Evolutionary conservation across 306 rosid genomes (phyloP), one percentile per base, ranked within the genome.

Genomic region (Rubus parviflorus): DNA sequence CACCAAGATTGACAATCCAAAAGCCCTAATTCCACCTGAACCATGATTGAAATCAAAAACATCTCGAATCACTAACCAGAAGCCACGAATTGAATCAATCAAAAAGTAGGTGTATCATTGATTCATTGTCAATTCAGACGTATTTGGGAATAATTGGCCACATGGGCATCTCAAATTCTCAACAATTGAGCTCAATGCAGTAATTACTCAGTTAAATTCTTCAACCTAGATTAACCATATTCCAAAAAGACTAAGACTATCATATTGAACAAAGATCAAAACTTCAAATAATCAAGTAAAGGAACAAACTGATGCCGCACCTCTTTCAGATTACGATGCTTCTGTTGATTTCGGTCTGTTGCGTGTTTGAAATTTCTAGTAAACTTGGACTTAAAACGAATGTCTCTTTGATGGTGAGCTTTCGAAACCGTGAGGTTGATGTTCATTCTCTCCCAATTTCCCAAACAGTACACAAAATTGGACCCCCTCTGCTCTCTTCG

Each of bases 11-110:
- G 81, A 52, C 73, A 54, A 51, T 75, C 68, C 73, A 81, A 75
- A 56, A 75, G 73, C 63, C 10, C 12, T 41, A 61, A 61, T 61
- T 37, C 74, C 77, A 43, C 84, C 87, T 77, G 84, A 80, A 79
- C 68, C 77, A 84, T 16, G 41, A 52, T 68, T 81, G 42, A 81
- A 25, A 57, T 20, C 61, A 4, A 57, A 30, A 30, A 30, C 35
- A 30, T 30, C 2, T 30, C 35, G 35, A 30, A 30, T 30, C 35
- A 30, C 35, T 30, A 30, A 30, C 35, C 35, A 30, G 35, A 30
- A 30, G 35, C 35, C 35, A 30, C 35, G 35, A 30, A 30, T 1
- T 30, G 35, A 30, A 30, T 30, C 35, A 30, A 30, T 30, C 1
- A 30, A 0, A 30, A 30, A 30, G 35, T 23, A 58, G 7, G 11